These are phyloP conservation scores for Claviceps purpurea DNA, from an alignment of 2,329 filamentous ascomycete genomes.

Conservation along the genomic window DNA sequence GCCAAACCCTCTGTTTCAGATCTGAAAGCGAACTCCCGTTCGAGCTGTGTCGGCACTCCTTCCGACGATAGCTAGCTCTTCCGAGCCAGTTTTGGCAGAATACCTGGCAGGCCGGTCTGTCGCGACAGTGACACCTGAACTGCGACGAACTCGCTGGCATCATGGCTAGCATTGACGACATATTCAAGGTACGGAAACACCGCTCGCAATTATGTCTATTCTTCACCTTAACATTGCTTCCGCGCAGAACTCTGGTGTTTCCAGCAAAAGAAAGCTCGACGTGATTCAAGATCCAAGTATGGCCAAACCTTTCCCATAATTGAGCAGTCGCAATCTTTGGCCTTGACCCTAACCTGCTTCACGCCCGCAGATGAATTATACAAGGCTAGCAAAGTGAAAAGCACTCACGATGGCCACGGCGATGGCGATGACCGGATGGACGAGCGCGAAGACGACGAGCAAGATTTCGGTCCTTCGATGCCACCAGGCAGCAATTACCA, in stretches of 20 bases:
- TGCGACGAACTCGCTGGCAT: neutral
- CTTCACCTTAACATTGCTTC: neutral
- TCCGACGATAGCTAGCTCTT: neutral
- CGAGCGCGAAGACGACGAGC: slow-evolving; percentile 31
- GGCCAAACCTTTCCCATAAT: slow-evolving; percentile 12
- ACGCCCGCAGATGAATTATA: slow-evolving; percentile 41
- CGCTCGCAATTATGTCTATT: neutral
- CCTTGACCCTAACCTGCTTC: neutral
- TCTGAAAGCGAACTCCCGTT: neutral
- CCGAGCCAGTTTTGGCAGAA: neutral
- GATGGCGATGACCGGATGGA: slow-evolving; percentile 26
- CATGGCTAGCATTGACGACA: slow-evolving; percentile 46
- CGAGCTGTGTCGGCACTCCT: neutral
- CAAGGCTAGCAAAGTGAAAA: slow-evolving; percentile 42
- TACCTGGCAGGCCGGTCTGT: neutral
- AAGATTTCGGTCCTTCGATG: slow-evolving; percentile 31
- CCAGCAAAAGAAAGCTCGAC: slow-evolving; percentile 52
- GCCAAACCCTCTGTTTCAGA: neutral
- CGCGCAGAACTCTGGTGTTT: slow-evolving; percentile 27
- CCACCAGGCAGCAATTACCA: slow-evolving; percentile 39
- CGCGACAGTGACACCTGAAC: neutral
- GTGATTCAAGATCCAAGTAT: slow-evolving; percentile 48
- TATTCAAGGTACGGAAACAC: slow-evolving; percentile 34
- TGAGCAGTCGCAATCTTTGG: neutral
- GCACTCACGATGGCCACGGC: slow-evolving; percentile 30